Percentiles rank a stretch among this genome's conserved stretches.
phyloP scores from a whole-genome alignment of 164 flowering plant genomes.

The Magnolia changhungtana region DNA sequence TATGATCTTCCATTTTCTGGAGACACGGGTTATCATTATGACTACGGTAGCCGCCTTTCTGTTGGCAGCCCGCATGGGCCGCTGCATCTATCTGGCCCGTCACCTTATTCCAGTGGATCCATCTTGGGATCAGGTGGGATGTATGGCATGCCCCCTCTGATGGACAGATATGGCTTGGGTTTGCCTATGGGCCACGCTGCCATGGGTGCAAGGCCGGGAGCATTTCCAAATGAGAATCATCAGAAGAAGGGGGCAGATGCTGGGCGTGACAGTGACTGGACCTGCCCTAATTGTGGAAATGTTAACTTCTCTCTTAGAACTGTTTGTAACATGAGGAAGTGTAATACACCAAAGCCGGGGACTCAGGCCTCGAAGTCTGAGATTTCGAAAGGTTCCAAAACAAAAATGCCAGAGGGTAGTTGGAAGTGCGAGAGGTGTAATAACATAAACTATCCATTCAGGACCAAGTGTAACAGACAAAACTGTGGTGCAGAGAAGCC shows the following conservation, averaged over 20 bases:
- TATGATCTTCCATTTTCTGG: slow-evolving; percentile 84
- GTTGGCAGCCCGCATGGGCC: slow-evolving; percentile 85
- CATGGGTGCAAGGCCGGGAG: slow-evolving; percentile 84
- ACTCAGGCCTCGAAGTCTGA: slow-evolving; percentile 82
- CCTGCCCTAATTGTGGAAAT: slow-evolving; percentile 96
- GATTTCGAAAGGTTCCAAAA: slow-evolving; percentile 52
- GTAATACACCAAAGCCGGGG: slow-evolving; percentile 95
- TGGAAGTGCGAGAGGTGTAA: slow-evolving; percentile 96
- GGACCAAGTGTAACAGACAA: slow-evolving; percentile 95
- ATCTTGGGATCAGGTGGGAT: slow-evolving; percentile 83
- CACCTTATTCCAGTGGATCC: slow-evolving; percentile 81
- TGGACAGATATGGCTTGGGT: slow-evolving; percentile 82
- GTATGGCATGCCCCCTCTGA: slow-evolving; percentile 73
- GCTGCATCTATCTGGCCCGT: slow-evolving; percentile 66
- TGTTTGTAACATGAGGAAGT: slow-evolving; percentile 98
- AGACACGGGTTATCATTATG: slow-evolving; percentile 81
- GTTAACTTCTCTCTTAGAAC: slow-evolving; percentile 91
- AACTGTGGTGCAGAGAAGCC: slow-evolving; percentile 99
- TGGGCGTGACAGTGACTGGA: slow-evolving; percentile 90
- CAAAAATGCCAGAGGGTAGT: slow-evolving; percentile 96
- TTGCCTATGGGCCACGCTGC: slow-evolving; percentile 66
- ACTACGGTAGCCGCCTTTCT: slow-evolving; percentile 72
- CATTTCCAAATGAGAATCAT: slow-evolving; percentile 63
- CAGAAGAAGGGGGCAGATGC: slow-evolving; percentile 57
- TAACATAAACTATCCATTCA: slow-evolving; percentile 92